phyloP scores from a whole-genome alignment of 192 early-diverging fungal genomes.

The Phycomyces nitens region DNA sequence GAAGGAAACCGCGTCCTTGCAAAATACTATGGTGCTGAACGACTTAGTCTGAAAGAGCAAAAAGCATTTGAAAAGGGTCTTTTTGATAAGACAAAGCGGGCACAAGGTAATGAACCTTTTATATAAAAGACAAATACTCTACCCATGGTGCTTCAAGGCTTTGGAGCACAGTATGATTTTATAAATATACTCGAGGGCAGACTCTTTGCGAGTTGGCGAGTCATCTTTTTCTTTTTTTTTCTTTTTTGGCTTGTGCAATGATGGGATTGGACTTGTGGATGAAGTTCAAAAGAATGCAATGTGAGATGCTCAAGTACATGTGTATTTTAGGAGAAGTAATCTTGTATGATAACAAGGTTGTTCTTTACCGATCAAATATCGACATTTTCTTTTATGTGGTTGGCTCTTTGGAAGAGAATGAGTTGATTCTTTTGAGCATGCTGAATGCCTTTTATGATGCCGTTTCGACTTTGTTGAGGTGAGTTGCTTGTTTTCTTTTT shows the following conservation, averaged over 20 bases:
- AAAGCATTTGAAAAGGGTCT: slow-evolving; percentile 88
- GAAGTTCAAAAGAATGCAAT: no score
- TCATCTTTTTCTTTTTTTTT: no score
- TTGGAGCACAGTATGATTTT: no score
- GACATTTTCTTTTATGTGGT: slow-evolving; percentile 92
- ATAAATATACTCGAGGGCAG: no score
- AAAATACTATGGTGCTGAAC: slow-evolving; percentile 78
- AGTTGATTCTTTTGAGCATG: slow-evolving; percentile 77
- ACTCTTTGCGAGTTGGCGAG: no score
- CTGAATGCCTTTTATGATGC: slow-evolving; percentile 84
- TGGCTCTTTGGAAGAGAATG: slow-evolving; percentile 90
- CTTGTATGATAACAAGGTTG: slow-evolving; percentile 90
- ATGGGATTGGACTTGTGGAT: no score
- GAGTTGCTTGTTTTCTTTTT: slow-evolving; percentile 11
- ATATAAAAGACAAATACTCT: background rate
- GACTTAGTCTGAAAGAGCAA: slow-evolving; percentile 73
- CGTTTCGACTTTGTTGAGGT: slow-evolving; percentile 80
- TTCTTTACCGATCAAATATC: slow-evolving; percentile 80
- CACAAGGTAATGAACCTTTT: slow-evolving; percentile 47
- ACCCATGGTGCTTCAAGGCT: background rate
- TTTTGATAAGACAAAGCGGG: slow-evolving; percentile 87
- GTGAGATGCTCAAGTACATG: no score
- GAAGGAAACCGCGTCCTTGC: slow-evolving; percentile 89
- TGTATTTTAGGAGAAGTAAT: slow-evolving; percentile 73
- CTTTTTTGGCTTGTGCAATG: no score